Percentiles rank a stretch among this genome's conserved stretches.
Evolutionary conservation across 306 rosid species (phyloP).

Genomic region (Trifolium dubium): DNA sequence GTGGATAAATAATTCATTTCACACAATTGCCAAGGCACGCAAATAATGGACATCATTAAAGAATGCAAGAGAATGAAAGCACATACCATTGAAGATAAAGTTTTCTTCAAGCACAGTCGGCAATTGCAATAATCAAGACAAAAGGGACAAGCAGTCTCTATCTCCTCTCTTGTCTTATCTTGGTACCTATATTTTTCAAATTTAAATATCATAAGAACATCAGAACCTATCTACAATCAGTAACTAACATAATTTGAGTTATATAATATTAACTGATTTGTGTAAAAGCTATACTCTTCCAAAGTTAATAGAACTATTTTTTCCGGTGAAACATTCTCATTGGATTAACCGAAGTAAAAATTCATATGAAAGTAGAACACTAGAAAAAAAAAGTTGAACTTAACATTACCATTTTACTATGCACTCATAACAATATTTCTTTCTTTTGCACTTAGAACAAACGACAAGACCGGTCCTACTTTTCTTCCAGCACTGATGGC

Average conservation of each 20-base stretch:
- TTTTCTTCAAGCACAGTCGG: conserved; percentile 62
- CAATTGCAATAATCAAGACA: conserved; percentile 67
- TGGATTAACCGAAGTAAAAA: conserved; percentile 10
- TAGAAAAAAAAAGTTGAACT: neutral
- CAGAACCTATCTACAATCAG: conserved; percentile 23
- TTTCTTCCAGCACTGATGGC: conserved; percentile 64
- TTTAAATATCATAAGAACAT: conserved; percentile 40
- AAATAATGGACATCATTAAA: conserved; percentile 29
- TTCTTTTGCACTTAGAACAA: conserved; percentile 61
- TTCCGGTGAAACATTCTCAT: conserved; percentile 4
- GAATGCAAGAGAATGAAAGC: conserved; percentile 30
- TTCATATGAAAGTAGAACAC: conserved; percentile 12
- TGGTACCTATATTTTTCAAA: conserved; percentile 58
- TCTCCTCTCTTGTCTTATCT: conserved; percentile 55
- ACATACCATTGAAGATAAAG: conserved; percentile 51
- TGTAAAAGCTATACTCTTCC: conserved; percentile 20
- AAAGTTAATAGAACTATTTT: conserved; percentile 2
- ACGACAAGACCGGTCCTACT: conserved; percentile 46
- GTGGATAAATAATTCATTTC: conserved; percentile 39
- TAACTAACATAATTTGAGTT: conserved; percentile 32
- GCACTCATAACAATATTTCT: conserved; percentile 66
- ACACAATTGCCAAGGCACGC: conserved; percentile 23
- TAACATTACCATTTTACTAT: conserved; percentile 62
- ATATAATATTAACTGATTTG: conserved; percentile 24
- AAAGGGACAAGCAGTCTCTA: conserved; percentile 60